phyloP scores from a whole-genome alignment of 352 stramenopile species.

The Hyaloperonospora arabidopsidis region DNA sequence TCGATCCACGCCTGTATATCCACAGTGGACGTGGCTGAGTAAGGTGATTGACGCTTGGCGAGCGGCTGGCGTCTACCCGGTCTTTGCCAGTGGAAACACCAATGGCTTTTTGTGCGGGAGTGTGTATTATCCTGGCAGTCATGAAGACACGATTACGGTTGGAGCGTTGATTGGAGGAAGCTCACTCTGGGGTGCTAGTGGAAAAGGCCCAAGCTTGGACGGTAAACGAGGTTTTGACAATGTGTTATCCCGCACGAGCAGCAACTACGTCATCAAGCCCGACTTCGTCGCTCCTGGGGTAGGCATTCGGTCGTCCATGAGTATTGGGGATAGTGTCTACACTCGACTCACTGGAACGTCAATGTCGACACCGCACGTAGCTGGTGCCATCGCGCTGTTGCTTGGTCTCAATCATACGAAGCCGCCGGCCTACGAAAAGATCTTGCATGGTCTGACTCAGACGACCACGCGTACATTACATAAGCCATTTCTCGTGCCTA shows the following conservation, averaged over 20 bases:
- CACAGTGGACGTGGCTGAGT: slow-evolving; percentile 49
- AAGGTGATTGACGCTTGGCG: slow-evolving; percentile 51
- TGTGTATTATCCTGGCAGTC: slow-evolving; percentile 58
- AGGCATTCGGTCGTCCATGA: slow-evolving; percentile 57
- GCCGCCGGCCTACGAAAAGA: slow-evolving; percentile 21
- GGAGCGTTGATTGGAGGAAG: slow-evolving; percentile 48
- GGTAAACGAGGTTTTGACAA: slow-evolving; percentile 9
- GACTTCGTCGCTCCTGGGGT: slow-evolving; percentile 68
- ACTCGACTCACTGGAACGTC: slow-evolving; percentile 64
- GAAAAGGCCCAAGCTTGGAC: slow-evolving; percentile 50
- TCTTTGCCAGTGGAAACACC: slow-evolving; percentile 65
- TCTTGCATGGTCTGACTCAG: slow-evolving; percentile 29
- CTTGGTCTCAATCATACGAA: slow-evolving; percentile 31
- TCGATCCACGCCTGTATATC: slow-evolving; percentile 32
- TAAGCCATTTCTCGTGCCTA: slow-evolving; percentile 65
- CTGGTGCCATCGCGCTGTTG: slow-evolving; percentile 50
- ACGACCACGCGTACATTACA: slow-evolving; percentile 40
- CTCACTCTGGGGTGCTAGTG: slow-evolving; percentile 61
- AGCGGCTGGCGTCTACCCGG: slow-evolving; percentile 37
- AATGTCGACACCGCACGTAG: slow-evolving; percentile 67
- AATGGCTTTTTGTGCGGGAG: slow-evolving; percentile 67
- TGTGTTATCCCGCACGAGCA: neutral
- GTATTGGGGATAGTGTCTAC: slow-evolving; percentile 44
- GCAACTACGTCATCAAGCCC: slow-evolving; percentile 46
- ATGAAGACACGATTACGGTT: slow-evolving; percentile 47